phyloP scores from a whole-genome alignment of 148 eudicot genomes.

The Diospyros lotus region DNA sequence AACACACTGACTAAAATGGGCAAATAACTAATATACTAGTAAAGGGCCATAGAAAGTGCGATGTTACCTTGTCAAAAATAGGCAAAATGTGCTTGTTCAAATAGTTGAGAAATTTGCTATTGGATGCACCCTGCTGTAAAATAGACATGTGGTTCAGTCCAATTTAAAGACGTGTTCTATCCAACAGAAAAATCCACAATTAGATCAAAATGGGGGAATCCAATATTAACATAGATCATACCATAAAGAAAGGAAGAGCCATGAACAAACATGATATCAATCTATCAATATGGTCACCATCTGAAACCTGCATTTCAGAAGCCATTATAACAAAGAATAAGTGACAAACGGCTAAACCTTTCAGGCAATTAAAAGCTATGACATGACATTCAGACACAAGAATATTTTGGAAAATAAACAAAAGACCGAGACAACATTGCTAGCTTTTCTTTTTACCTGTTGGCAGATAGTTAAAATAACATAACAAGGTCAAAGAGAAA shows the following conservation, averaged over 20 bases:
- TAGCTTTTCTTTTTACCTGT: not conserved
- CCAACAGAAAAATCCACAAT: not conserved
- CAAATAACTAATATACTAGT: not conserved
- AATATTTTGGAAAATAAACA: not conserved
- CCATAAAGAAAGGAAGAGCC: constrained; percentile 85
- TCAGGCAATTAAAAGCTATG: not conserved
- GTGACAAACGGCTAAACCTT: constrained; percentile 1
- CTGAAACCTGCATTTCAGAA: constrained; percentile 49
- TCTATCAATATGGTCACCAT: constrained; percentile 44
- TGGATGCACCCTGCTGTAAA: constrained; percentile 81
- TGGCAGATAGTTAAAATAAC: not conserved
- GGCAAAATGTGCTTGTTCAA: constrained; percentile 78
- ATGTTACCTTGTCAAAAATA: constrained; percentile 76
- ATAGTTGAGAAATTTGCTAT: constrained; percentile 80
- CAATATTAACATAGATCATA: constrained; percentile 18
- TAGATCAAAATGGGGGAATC: not conserved
- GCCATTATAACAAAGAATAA: constrained; percentile 5
- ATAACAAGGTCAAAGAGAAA: not conserved
- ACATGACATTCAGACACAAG: not conserved
- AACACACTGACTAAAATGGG: not conserved
- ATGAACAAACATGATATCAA: constrained; percentile 76
- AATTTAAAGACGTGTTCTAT: constrained; percentile 4
- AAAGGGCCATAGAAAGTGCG: not conserved
- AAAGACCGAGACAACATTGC: not conserved
- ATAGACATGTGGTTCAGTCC: too few species aligned